These are phyloP conservation scores for Pythium sukuiense DNA, from an alignment of 352 stramenopile species.

Conservation along the genomic window DNA sequence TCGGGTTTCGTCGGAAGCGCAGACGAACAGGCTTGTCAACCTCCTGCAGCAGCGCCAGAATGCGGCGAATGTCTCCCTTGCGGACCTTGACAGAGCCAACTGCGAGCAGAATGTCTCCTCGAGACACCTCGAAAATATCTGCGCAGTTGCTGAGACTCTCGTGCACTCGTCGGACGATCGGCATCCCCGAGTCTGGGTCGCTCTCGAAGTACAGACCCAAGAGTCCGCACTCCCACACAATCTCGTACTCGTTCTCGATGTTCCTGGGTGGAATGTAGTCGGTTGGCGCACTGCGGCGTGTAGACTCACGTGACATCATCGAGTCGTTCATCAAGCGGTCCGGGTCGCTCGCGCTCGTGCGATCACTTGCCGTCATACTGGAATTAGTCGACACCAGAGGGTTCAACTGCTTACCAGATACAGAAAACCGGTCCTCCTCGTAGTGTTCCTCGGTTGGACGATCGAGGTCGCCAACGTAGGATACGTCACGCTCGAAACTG, in stretches of 20 bases:
- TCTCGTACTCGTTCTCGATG: conserved; percentile 82
- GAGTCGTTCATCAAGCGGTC: conserved; percentile 47
- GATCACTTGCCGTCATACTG: conserved; percentile 56
- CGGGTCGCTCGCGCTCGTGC: conserved; percentile 47
- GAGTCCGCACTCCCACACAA: conserved; percentile 85
- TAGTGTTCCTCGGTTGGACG: conserved; percentile 47
- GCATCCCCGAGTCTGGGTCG: conserved; percentile 76
- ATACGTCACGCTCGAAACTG: conserved; percentile 78
- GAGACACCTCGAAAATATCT: conserved; percentile 83
- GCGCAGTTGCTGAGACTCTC: conserved; percentile 86
- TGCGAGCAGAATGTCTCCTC: conserved; percentile 74
- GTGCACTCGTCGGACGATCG: conserved; percentile 84
- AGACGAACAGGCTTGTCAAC: conserved; percentile 82
- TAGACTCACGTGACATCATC: conserved; percentile 50
- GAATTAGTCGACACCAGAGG: conserved; percentile 11
- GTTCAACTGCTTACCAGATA: conserved; percentile 15
- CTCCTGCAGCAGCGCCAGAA: conserved; percentile 74
- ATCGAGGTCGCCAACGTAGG: conserved; percentile 69
- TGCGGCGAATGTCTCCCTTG: conserved; percentile 80
- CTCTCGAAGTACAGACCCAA: conserved; percentile 87
- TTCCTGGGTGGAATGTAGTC: conserved; percentile 66
- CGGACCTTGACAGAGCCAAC: conserved; percentile 77
- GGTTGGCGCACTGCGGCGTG: conserved; percentile 49
- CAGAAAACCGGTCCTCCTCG: conserved; percentile 43
- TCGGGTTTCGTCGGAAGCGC: conserved; percentile 72